Conservation (phyloP, 148 eudicot species). For the Vaccinium myrtillus region DNA sequence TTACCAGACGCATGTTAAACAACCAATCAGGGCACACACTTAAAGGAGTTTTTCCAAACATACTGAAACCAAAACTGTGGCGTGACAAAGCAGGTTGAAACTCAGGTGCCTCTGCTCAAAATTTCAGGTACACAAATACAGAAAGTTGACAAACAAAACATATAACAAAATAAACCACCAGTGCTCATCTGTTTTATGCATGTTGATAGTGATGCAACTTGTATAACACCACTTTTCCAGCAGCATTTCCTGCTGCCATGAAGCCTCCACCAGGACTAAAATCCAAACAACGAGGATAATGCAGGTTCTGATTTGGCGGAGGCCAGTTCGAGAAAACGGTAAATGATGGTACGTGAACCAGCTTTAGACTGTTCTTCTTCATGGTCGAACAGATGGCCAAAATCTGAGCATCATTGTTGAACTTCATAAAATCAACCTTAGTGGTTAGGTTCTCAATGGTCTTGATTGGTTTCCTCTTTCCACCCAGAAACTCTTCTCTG, state of each 20-base stretch:
- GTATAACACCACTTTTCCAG: conserved; percentile 73
- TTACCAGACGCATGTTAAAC: background rate
- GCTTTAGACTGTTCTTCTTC: conserved; percentile 72
- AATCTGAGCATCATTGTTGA: conserved; percentile 76
- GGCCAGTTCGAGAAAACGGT: conserved; percentile 95
- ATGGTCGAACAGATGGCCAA: conserved; percentile 75
- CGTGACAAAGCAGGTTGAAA: background rate
- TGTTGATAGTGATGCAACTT: conserved; percentile 76
- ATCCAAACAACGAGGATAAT: conserved; percentile 63
- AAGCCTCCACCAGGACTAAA: conserved; percentile 91
- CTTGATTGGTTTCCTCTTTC: conserved; percentile 82
- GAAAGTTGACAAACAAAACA: background rate
- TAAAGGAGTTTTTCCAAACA: background rate
- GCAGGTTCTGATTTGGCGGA: conserved; percentile 41
- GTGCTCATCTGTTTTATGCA: conserved; percentile 33
- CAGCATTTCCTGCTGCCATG: conserved; percentile 88
- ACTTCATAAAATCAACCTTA: conserved; percentile 68
- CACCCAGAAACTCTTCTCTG: conserved; percentile 73
- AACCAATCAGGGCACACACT: background rate
- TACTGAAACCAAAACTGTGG: background rate
- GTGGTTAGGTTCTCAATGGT: conserved; percentile 66
- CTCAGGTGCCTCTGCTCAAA: background rate
- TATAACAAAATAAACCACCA: background rate
- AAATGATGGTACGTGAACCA: conserved; percentile 79
- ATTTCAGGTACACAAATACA: background rate